A percentile compares a stretch with the other conserved stretches of the same genome.
Evolutionary conservation across 495 filamentous ascomycete species (phyloP).

Genomic region (Durotheca rogersii): DNA sequence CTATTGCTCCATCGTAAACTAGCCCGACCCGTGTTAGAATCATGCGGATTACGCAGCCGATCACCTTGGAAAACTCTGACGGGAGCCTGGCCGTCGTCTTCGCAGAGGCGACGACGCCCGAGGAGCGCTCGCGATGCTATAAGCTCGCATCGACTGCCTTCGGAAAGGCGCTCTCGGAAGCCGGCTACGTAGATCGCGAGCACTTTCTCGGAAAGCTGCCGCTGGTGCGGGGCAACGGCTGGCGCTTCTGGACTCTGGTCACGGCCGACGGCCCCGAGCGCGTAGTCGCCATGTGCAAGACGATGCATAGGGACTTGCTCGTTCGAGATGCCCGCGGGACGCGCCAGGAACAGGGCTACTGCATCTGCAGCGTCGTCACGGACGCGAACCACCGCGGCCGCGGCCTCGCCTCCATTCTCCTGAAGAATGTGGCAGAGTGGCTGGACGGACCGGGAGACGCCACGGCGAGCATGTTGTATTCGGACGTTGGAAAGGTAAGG

Average conservation of each 20-base stretch:
- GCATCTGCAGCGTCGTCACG: conserved; percentile 27
- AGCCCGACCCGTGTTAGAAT: too few relatives aligned
- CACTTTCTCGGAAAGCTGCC: conserved; percentile 2
- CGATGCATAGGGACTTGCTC: conserved; percentile 23
- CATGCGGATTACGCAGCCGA: conserved; percentile 6
- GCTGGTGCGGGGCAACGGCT: conserved; percentile 6
- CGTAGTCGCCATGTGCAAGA: conserved; percentile 24
- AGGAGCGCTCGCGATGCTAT: conserved; percentile 5
- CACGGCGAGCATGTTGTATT: conserved; percentile 30
- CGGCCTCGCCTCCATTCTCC: conserved; percentile 23
- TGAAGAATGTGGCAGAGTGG: conserved; percentile 28
- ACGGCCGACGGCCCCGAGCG: conserved; percentile 6
- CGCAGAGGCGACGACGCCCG: conserved; percentile 17
- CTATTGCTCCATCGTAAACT: too few relatives aligned
- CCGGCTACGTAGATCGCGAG: conserved; percentile 13
- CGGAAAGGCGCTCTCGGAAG: conserved; percentile 8
- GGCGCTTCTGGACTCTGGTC: conserved; percentile 23
- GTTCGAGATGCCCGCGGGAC: conserved; percentile 3
- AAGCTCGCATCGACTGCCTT: conserved; percentile 24
- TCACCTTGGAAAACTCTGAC: conserved; percentile 6
- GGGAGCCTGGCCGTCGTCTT: conserved; percentile 8
- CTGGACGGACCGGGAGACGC: conserved; percentile 24
- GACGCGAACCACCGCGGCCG: conserved; percentile 18
- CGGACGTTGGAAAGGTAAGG: conserved; percentile 28
- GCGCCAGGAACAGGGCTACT: conserved; percentile 25